These are phyloP conservation scores for Talaromyces adpressus DNA, from an alignment of 495 filamentous ascomycete species.

Conservation along the genomic window DNA sequence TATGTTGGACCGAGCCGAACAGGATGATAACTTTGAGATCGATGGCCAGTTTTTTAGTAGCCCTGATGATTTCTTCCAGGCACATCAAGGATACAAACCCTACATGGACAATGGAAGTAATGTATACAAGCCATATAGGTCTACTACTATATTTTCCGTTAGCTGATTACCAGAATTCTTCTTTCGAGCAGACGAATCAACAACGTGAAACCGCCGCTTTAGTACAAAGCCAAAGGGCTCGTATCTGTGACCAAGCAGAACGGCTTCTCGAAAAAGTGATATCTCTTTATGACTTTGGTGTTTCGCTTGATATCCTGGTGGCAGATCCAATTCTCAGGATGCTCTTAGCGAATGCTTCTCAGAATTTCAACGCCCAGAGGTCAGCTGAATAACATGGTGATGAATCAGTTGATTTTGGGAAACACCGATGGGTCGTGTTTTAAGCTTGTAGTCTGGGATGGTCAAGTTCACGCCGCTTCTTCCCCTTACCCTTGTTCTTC, in stretches of 20 bases:
- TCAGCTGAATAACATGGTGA: background rate
- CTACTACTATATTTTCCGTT: background rate
- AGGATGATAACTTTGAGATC: slow-evolving; percentile 4
- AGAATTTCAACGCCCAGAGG: background rate
- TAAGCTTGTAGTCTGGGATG: too few relatives aligned
- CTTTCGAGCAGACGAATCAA: slow-evolving; percentile 6
- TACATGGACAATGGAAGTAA: slow-evolving; percentile 4
- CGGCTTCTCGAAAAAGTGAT: slow-evolving; percentile 2
- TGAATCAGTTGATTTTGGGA: too few relatives aligned
- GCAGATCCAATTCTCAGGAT: slow-evolving; percentile 2
- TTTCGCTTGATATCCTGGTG: slow-evolving; percentile 4
- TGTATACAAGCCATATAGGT: background rate
- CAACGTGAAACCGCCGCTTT: background rate
- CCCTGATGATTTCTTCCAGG: slow-evolving; percentile 6
- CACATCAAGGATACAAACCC: slow-evolving; percentile 2
- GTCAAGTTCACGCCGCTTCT: too few relatives aligned
- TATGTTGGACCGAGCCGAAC: slow-evolving; percentile 5
- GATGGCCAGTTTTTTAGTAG: slow-evolving; percentile 4
- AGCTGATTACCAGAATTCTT: slow-evolving; percentile 3
- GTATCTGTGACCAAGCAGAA: slow-evolving; percentile 4
- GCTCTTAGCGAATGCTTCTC: background rate
- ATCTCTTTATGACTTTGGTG: slow-evolving; percentile 1
- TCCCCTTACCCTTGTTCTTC: too few relatives aligned
- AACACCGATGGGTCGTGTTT: too few relatives aligned
- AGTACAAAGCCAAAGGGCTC: slow-evolving; percentile 3